Evolutionary conservation across 805 yeast genomes (phyloP), one percentile per base, ranked within the genome.

Genomic region (Kodamaea jinghongensis): DNA sequence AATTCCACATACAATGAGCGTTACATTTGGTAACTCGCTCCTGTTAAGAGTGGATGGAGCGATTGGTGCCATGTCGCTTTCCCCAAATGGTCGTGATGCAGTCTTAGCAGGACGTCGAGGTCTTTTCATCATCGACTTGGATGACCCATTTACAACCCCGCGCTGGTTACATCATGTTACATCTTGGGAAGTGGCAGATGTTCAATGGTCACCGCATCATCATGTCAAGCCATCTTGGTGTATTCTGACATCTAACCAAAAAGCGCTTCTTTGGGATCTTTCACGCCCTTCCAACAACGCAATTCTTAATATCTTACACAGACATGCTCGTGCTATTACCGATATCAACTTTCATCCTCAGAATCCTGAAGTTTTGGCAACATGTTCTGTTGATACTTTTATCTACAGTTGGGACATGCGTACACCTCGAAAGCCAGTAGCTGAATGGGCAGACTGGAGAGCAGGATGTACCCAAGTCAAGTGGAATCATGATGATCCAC

Each of bases 131-230:
- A 82, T 91, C n/a, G 98, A 93, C 62, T 63, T 93, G 30, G 96
- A 91, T 54, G 96, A 93, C 58, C 99, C 98, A 1, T 91, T 87
- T 61, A 79, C 91, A 0, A 89, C 95, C 1, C 99, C 99, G 0
- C 70, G 99, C 43, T 88, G 95, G 90, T 74, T 93, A 11, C 95
- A 82, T 40, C 96, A 93, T 55, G 73, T 81, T 26, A 91, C 97
- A 0, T 81, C 95, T 0, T 93, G 98, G 98, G 98, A 93, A 60
- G 99, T 93, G 3, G 96, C 99, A 0, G 97, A 91, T 58, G 97
- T 91, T 1, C 98, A 93, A 60, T 93, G 99, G 98, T 86, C 95
- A 2, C 96, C 97, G 0, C 97, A 93, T 56, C 65, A 62, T 42
- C 70, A 75, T 4, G 73, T 81, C 2, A 86, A 86, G 48, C 91